Evolutionary conservation across 2,329 filamentous ascomycete genomes (phyloP), one percentile per base, ranked within the genome.

Genomic region (Spiromastix sp.): DNA sequence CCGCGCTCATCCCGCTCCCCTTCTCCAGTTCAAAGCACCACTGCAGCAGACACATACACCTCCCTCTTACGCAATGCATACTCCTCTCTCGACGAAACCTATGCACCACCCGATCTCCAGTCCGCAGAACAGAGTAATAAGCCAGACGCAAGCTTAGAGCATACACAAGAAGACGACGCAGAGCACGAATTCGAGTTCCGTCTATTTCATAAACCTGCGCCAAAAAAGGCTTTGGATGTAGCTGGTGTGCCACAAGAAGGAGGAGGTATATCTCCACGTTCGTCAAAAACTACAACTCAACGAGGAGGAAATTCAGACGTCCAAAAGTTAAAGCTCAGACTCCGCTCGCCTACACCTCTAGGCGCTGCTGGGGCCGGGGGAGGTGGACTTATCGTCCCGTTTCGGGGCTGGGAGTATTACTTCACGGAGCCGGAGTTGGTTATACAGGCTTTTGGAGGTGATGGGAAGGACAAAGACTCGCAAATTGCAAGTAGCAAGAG

Each of bases 171-270:
- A 26, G 38, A 39, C 9, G 56, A 57, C 2, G 57, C 60, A 20
- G 60, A 64, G 36, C 56, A 61, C 37, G 60, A 63, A 40, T 64
- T 63, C 36, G 60, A 63, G 34, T 64, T 64, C 42, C 54, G 60
- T 5, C 41, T 64, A 10, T 64, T 64, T 47, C 58, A 51, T 28
- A 52, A 51, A 2, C 52, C 55, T 3, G 7, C 36, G 29, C 27
- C 11, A 34, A 19, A 24, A 24, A 36, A 6, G 32, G 41, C 7
- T 1, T 19, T 4, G 11, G 36, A 15, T 29, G 39, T 16, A 3
- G 12, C n/a, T 5, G 27, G 30, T 4, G 35, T 24, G 1, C 30
- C 36, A 12, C 5, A 12, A 6, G 17, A 35, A 0, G 31, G 5
- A 4, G 4, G 25, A 27, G 8, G 3, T 25, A 22, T n/a, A n/a